These are phyloP conservation scores for Thelephora ganbajun DNA, from an alignment of 768 basidiomycete species.

Conservation along the genomic window DNA sequence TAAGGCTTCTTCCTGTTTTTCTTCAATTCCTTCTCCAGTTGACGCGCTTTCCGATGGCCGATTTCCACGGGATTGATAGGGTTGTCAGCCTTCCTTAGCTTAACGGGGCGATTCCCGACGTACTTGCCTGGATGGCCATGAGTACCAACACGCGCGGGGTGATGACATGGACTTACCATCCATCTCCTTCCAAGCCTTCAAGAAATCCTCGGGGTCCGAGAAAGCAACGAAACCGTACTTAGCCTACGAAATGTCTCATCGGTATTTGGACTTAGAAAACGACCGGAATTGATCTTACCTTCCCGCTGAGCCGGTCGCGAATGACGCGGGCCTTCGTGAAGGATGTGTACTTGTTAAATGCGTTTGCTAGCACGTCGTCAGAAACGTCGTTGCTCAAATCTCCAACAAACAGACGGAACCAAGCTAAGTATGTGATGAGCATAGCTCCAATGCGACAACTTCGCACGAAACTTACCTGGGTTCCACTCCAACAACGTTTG, in stretches of 20 bases:
- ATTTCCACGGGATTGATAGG: constrained; percentile 87
- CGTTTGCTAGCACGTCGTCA: constrained; percentile 84
- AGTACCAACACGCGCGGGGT: neutral
- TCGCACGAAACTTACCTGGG: constrained; percentile 47
- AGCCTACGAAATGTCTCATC: constrained; percentile 35
- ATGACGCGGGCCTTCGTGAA: constrained; percentile 95
- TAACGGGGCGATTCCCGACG: constrained; percentile 94
- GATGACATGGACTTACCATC: constrained; percentile 48
- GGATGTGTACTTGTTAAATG: constrained; percentile 86
- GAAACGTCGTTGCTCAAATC: constrained; percentile 98
- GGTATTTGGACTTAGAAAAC: neutral
- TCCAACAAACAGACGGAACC: constrained; percentile 96
- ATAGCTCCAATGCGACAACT: neutral
- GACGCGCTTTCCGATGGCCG: constrained; percentile 82
- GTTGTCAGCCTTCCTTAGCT: constrained; percentile 87
- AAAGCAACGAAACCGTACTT: constrained; percentile 97
- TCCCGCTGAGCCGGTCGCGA: constrained; percentile 84
- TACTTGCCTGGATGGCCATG: constrained; percentile 60
- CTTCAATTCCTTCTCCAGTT: constrained; percentile 83
- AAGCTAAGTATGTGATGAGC: constrained; percentile 35
- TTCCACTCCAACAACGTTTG: constrained; percentile 96
- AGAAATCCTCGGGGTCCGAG: constrained; percentile 94
- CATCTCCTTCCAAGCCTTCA: constrained; percentile 99
- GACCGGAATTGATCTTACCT: constrained; percentile 35
- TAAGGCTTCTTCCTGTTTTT: constrained; percentile 80